Evolutionary conservation across 2,329 filamentous ascomycete genomes (phyloP), one percentile per base, ranked within the genome.

Genomic region (Hypoxylon sp.): DNA sequence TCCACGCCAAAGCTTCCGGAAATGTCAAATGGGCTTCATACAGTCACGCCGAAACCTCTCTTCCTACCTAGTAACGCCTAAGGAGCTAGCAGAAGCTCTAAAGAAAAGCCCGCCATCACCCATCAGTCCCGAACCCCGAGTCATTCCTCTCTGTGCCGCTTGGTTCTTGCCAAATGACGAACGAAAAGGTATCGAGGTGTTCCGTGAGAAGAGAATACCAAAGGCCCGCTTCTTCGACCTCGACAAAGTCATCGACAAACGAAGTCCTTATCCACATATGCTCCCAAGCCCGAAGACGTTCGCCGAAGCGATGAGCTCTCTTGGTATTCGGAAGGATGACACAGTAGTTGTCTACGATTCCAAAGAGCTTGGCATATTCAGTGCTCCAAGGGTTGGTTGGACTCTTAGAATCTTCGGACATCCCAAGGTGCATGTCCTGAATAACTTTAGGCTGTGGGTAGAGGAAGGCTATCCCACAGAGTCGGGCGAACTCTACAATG

Each of bases 131-230:
- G 90, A 93, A 11, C 92, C 95, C 0, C 90, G 92, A 73, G 91
- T 97, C 47, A 90, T 99, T 59, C 93, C 96, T 2, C 86, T 99
- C 46, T 98, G 94, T 81, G 96, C 94, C 51, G 88, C 94, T 24
- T 99, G 96, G 96, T 99, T 98, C 78, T 88, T 99, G 70, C 96
- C 96, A 70, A 98, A 97, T 80, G 95, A 97, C 74, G 88, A 88
- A 59, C 91, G 94, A 69, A 92, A 88, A 54, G 96, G 96, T 59
- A 89, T 92, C 74, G 86, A 96, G 71, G 89, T 91, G 47, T 99
- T 95, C 84, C 88, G 90, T 73, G 88, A 93, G 78, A 88, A 90
- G 78, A 93, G 94, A 75, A 96, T 99, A 71, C 95, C 94, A 22
- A 90, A 91, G 76, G 92, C 96, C 1, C 92, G 94, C 33, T 99